Conservation (phyloP, 306 rosid genomes). For the Acacia melanoxylon region DNA sequence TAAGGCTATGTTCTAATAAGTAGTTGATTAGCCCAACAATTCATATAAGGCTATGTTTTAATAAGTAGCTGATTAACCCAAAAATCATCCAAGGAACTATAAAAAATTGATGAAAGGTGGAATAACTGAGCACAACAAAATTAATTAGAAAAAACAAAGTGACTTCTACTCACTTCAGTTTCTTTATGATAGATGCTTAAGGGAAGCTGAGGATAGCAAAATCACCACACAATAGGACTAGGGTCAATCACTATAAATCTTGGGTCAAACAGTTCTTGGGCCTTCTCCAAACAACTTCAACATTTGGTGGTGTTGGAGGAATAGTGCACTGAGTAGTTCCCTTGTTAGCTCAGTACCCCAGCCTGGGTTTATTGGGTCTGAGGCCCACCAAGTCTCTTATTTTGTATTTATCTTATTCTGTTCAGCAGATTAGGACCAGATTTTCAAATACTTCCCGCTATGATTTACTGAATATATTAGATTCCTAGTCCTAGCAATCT, state of each 20-base stretch:
- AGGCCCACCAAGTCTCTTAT: background rate
- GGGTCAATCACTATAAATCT: background rate
- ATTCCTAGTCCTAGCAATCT: background rate
- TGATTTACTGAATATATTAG: background rate
- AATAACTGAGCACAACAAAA: background rate
- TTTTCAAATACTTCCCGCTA: background rate
- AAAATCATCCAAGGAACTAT: conserved; percentile 13
- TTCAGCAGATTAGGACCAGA: background rate
- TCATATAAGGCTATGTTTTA: background rate
- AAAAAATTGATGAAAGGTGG: conserved; percentile 4
- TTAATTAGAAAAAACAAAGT: background rate
- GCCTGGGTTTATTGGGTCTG: background rate
- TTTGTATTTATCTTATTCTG: background rate
- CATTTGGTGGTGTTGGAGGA: background rate
- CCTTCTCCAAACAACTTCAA: background rate
- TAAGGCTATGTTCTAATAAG: conserved; percentile 9
- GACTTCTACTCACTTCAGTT: background rate
- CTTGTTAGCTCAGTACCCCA: background rate
- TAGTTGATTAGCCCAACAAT: conserved; percentile 2
- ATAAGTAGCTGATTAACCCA: conserved; percentile 12
- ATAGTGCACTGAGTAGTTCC: background rate
- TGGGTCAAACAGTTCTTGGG: background rate
- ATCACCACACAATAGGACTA: background rate
- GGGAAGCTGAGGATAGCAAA: background rate
- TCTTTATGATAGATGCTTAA: background rate